These are phyloP conservation scores for Pseudovirgaria hyperparasitica DNA, from an alignment of 2,329 filamentous ascomycete species.

Conservation along the genomic window DNA sequence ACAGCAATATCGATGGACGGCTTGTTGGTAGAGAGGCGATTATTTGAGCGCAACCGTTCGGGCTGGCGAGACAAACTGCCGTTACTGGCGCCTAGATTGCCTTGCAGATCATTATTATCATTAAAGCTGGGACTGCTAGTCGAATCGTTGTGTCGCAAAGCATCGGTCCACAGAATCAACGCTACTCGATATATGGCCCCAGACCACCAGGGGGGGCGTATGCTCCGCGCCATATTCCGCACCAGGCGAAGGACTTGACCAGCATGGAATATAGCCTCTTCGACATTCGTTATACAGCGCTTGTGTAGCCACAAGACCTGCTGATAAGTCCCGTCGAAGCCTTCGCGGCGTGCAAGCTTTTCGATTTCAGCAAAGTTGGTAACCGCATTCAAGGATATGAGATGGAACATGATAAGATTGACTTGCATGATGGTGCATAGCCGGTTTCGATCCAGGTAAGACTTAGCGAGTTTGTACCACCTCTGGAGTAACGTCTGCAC, in stretches of 20 bases:
- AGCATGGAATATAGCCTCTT: conserved; percentile 54
- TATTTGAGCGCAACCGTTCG: too few relatives aligned
- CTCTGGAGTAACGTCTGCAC: conserved; percentile 50
- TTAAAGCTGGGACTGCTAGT: conserved; percentile 20
- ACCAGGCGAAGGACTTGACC: conserved; percentile 54
- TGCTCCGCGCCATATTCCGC: conserved; percentile 44
- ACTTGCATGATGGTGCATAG: conserved; percentile 48
- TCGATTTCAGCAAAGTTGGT: conserved; percentile 58
- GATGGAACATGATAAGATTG: conserved; percentile 56
- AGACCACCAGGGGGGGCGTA: conserved; percentile 59
- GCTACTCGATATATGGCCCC: conserved; percentile 55
- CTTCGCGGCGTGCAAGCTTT: conserved; percentile 49
- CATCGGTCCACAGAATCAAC: conserved; percentile 51
- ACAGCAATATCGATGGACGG: conserved; percentile 34
- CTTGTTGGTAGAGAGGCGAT: too few relatives aligned
- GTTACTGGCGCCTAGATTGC: conserved; percentile 19
- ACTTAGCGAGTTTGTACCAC: conserved; percentile 54
- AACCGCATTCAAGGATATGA: conserved; percentile 56
- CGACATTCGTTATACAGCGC: conserved; percentile 49
- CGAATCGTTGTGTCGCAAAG: conserved; percentile 39
- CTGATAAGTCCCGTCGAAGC: conserved; percentile 43
- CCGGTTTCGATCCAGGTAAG: conserved; percentile 42
- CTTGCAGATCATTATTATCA: too few relatives aligned
- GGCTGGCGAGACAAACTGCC: too few relatives aligned
- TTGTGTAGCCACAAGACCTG: conserved; percentile 44